Evolutionary conservation across 768 basidiomycete species (phyloP), one percentile per base, ranked within the genome.

Genomic region (Filobasidium wieringae): DNA sequence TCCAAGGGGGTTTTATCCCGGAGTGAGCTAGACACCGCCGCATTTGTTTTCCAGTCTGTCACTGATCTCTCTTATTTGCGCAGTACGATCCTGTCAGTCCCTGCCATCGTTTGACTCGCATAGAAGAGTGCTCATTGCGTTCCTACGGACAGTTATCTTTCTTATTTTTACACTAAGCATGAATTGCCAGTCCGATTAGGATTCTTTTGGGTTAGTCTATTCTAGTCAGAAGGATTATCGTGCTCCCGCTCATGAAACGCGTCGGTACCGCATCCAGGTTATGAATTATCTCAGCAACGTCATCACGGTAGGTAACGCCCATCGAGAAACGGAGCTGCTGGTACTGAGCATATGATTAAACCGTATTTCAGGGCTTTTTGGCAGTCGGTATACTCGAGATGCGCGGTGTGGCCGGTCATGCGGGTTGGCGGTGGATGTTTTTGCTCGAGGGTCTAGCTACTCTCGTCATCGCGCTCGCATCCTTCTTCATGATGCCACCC

Each of bases 171-270:
- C 69, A 83, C 80, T 2, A 80, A 79, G 59, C 72, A 63, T 14
- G 24, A 61, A 81, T 79, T 84, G 0, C 82, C 84, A 2, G 78
- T 84, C 41, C 79, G 84, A n/a, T 75, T 86, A 9, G 83, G 82
- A 0, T 80, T 78, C 64, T 85, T 85, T 76, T 86, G 83, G 83
- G 62, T 76, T 80, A 29, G 80, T n/a, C n/a, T n/a, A n/a, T n/a
- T n/a, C n/a, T n/a, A n/a, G n/a, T n/a, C n/a, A n/a, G n/a, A n/a
- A n/a, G n/a, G 81, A 4, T 79, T 9, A 37, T n/a, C 36, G 36
- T 37, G 36, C 9, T n/a, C 36, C 11, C 36, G 11, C 36, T 37
- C 36, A 37, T 37, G n/a, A n/a, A n/a, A n/a, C n/a, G n/a, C n/a
- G n/a, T n/a, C n/a, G n/a, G n/a, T n/a, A n/a, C n/a, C n/a, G n/a